phyloP scores from a whole-genome alignment of 2,329 filamentous ascomycete species.

The Anisogramma anomala region DNA sequence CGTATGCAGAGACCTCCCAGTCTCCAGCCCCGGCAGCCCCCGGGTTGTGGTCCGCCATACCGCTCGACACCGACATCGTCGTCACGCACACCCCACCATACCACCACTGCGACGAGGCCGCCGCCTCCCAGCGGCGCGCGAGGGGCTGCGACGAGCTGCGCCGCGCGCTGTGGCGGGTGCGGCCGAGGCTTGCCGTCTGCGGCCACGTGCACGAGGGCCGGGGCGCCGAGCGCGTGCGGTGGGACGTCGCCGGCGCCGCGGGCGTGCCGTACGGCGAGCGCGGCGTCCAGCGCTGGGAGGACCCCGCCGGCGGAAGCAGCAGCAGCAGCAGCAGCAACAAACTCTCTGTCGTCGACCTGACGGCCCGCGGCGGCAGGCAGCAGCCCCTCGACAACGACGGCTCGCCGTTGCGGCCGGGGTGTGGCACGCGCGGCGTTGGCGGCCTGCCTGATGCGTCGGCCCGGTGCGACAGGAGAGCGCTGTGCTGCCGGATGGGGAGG shows the following conservation, averaged over 20 bases:
- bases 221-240: conserved; percentile 50
- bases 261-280: conserved; percentile 33
- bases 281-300: conserved; percentile 39
- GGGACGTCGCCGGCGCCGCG: conserved; percentile 36
- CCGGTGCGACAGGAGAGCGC: conserved; percentile 30
- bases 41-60: conserved; percentile 49
- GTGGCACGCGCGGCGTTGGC: conserved; percentile 28
- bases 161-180: conserved; percentile 44
- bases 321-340: conserved; percentile 45
- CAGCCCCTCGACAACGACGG: conserved; percentile 37
- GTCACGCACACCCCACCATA: conserved; percentile 60
- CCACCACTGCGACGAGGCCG: conserved; percentile 43
- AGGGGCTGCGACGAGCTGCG: conserved; percentile 51
- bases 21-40: conserved; percentile 2
- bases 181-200: conserved; percentile 55
- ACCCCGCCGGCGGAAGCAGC: conserved; percentile 45
- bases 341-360: conserved; percentile 52
- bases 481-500: conserved; percentile 33
- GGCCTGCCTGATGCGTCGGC: conserved; percentile 27
- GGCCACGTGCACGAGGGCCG: conserved; percentile 62
- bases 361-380: conserved; percentile 27
- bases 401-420: conserved; percentile 17
- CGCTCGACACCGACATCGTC: conserved; percentile 50
- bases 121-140: conserved; percentile 23
- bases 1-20: not conserved